Percentiles rank a stretch among this genome's conserved stretches.
These are phyloP conservation scores for Zychaea mexicana DNA, from an alignment of 371 early-diverging fungal species.

Conservation along the genomic window DNA sequence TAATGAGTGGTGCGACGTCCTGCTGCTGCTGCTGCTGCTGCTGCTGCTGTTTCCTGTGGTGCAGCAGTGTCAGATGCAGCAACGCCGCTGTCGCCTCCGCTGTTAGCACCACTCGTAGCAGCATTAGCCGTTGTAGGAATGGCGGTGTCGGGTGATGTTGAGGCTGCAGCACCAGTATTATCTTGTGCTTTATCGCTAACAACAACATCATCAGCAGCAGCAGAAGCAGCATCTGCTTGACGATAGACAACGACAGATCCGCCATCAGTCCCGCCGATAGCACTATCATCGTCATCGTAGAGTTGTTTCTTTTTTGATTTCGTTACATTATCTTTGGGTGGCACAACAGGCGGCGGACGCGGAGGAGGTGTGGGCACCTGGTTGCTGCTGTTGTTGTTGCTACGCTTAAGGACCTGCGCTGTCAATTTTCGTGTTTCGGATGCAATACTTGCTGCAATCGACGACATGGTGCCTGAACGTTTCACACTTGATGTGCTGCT, in stretches of 20 bases:
- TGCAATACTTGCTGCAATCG: background rate
- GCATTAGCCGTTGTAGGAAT: background rate
- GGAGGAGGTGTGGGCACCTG: background rate
- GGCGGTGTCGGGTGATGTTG: background rate
- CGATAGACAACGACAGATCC: background rate
- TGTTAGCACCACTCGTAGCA: background rate
- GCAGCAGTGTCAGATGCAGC: conserved; percentile 2
- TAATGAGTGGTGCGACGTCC: background rate
- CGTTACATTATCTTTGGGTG: background rate
- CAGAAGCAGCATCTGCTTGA: too few species aligned
- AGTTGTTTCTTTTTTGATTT: background rate
- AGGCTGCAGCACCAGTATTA: background rate
- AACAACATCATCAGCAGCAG: too few species aligned
- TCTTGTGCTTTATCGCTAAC: background rate
- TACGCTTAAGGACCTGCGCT: conserved; percentile 2
- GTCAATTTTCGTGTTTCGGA: conserved; percentile 9
- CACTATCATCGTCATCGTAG: background rate
- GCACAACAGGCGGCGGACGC: background rate
- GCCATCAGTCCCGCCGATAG: background rate
- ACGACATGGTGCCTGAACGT: conserved; percentile 5
- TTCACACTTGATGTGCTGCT: background rate
- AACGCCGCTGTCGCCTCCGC: background rate
- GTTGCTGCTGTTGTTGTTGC: background rate
- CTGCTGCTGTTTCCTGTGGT: background rate
- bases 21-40: background rate